Conservation (phyloP, 192 early-diverging fungal genomes). For the Coemansia sp. region DNA sequence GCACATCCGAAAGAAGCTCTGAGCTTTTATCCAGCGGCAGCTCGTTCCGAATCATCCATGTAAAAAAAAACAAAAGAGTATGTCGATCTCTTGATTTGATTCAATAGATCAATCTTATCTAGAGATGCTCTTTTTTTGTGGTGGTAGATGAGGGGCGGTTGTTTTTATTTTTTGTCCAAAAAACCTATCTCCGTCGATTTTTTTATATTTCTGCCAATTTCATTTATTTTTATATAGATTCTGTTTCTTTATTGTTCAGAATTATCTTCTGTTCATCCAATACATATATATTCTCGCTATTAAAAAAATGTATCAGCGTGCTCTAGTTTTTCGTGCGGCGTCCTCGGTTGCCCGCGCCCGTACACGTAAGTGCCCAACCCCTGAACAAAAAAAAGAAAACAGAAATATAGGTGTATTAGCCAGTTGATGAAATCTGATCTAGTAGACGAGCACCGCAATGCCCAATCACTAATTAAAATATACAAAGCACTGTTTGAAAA, state of each 20-base stretch:
- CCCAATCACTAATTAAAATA: too few species aligned
- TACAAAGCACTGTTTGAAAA: too few species aligned
- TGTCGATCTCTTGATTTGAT: conserved; percentile 12
- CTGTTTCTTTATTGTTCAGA: conserved; percentile 7
- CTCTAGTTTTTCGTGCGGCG: conserved; percentile 32
- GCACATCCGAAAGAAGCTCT: conserved; percentile 19
- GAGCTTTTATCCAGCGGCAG: conserved; percentile 33
- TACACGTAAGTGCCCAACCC: conserved; percentile 3
- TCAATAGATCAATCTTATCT: neutral
- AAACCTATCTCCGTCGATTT: too few species aligned
- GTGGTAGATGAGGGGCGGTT: neutral
- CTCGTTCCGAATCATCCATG: conserved; percentile 8
- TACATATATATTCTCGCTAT: neutral
- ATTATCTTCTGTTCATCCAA: neutral
- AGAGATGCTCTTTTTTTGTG: neutral
- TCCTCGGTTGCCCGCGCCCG: conserved; percentile 26
- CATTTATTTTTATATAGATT: conserved; percentile 8
- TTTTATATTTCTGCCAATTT: neutral
- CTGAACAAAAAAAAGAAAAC: too few species aligned
- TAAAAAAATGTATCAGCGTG: conserved; percentile 42
- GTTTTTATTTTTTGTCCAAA: conserved; percentile 6
- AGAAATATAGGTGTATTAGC: too few species aligned
- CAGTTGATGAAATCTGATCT: neutral
- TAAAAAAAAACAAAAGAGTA: neutral
- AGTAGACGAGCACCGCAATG: neutral